Base-by-base conservation (phyloP, 106 monocot genomes). In the Allium fistulosum region DNA sequence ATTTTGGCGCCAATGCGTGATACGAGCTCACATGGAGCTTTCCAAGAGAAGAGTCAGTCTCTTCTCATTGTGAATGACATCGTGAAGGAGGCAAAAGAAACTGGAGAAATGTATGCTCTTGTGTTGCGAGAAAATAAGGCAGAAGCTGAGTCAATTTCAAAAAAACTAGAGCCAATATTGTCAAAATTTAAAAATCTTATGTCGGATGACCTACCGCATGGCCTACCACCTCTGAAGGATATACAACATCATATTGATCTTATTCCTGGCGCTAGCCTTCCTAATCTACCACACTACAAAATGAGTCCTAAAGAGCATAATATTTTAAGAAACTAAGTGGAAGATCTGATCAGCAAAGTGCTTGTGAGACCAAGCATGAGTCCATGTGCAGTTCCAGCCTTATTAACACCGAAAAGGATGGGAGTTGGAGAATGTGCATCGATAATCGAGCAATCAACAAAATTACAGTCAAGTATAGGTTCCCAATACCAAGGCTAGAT, bases 181-280 rank as follows among this genome's bases (percentile, higher is more conserved):
- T 15, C 6, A 17, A 16, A 22, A 60, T 13, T 60, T 22, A 60
- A 18, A 60, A 22, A 60, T 8, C 17, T 60, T 10, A 60, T 60
- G 14, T 45, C 28, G 11, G 28, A 28, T 28, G 62, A 62, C 11
- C 15, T 62, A 11, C 62, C 62, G 10, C 0, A 7, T 0, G 48
- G 14, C 8, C 17, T 65, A n/a, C 48, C 65, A 28, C 8, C 49
- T 5, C 13, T 9, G 49, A 7, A 15, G 8, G 16, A 65, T 17
- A 65, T 65, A 6, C 65, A 65, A 65, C 65, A 65, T 48, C 10
- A 46, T 48, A 65, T 65, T 49, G 65, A 65, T 49, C 50, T 49
- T 7, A 49, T 49, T 7, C 47, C 11, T 8, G 65, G n/a, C 6
- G 37, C 65, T 4, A 63, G 26, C 12, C 46, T 63, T 11, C 28